Evolutionary conservation across 2,329 filamentous ascomycete species (phyloP).

Genomic region (Botrytis elliptica): DNA sequence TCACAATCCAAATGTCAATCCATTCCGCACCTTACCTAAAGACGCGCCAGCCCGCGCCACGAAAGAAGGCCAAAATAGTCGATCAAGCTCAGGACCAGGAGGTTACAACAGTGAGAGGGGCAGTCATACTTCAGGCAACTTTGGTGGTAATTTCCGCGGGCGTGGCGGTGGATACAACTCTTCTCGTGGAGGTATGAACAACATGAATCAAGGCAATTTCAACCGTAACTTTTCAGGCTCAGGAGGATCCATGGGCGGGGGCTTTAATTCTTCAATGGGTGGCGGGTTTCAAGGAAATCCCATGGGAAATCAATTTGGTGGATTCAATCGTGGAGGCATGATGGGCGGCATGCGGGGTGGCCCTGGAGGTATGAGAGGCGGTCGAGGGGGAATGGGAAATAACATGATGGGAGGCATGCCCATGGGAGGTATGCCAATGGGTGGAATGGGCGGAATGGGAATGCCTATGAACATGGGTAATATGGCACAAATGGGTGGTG

Average conservation of each 20-base stretch:
- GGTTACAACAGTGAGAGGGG: constrained; percentile 49
- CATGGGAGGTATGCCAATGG: constrained; percentile 57
- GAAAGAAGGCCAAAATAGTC: constrained; percentile 59
- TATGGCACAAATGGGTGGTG: constrained; percentile 46
- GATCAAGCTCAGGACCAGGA: constrained; percentile 45
- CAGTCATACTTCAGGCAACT: constrained; percentile 40
- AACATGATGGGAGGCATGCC: constrained; percentile 47
- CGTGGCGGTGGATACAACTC: constrained; percentile 49
- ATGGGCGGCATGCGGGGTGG: constrained; percentile 53
- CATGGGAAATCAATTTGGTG: constrained; percentile 49
- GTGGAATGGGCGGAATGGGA: constrained; percentile 46
- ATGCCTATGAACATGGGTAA: constrained; percentile 46
- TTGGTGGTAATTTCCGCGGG: constrained; percentile 47
- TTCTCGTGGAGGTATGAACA: constrained; percentile 40
- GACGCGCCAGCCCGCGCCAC: constrained; percentile 72
- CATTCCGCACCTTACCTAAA: constrained; percentile 88
- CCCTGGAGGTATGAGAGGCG: constrained; percentile 57
- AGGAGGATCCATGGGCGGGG: constrained; percentile 46
- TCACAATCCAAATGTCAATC: constrained; percentile 74
- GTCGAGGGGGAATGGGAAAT: constrained; percentile 51
- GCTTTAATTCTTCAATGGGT: constrained; percentile 44
- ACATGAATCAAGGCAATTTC: constrained; percentile 54
- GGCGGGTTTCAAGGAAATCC: constrained; percentile 50
- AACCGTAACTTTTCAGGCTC: constrained; percentile 50
- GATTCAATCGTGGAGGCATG: constrained; percentile 52